These are phyloP conservation scores for Austroboletus rostrupii DNA, from an alignment of 1,284 basidiomycete genomes.

Conservation along the genomic window DNA sequence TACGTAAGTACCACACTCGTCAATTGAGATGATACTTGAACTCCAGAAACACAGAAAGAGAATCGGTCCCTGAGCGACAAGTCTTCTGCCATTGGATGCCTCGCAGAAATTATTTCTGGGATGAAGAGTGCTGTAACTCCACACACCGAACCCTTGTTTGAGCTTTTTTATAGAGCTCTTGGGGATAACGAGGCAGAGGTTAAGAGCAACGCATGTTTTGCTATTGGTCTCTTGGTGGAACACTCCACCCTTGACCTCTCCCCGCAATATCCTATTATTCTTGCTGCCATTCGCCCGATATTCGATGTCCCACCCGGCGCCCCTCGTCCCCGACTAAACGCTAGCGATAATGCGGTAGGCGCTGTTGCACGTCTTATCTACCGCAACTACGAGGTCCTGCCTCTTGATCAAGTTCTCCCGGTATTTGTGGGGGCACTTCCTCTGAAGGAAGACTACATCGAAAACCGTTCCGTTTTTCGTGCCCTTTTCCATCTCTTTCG, in stretches of 20 bases:
- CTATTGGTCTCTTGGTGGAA: conserved; percentile 88
- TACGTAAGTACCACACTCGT: conserved; percentile 58
- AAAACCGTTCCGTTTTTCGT: conserved; percentile 88
- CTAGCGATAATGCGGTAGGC: conserved; percentile 94
- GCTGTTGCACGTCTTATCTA: conserved; percentile 87
- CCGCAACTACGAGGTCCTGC: conserved; percentile 79
- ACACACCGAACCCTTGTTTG: conserved; percentile 80
- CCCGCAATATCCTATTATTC: conserved; percentile 77
- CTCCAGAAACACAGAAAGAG: conserved; percentile 55
- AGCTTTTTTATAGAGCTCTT: conserved; percentile 82
- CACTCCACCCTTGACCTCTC: conserved; percentile 83
- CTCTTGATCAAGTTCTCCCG: conserved; percentile 88
- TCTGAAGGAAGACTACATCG: conserved; percentile 83
- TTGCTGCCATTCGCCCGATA: conserved; percentile 78
- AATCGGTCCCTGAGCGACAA: conserved; percentile 87
- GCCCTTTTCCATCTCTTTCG: conserved; percentile 89
- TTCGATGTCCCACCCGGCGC: conserved; percentile 69
- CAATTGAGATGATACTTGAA: background rate
- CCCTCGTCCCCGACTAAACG: conserved; percentile 68
- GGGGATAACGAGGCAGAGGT: conserved; percentile 88
- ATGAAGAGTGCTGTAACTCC: conserved; percentile 87
- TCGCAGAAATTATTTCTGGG: conserved; percentile 94
- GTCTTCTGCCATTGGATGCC: conserved; percentile 88
- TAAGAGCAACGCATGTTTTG: conserved; percentile 95
- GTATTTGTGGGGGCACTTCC: conserved; percentile 83